Conservation (phyloP, 106 monocot genomes). For the Alisma plantagoaquatica region DNA sequence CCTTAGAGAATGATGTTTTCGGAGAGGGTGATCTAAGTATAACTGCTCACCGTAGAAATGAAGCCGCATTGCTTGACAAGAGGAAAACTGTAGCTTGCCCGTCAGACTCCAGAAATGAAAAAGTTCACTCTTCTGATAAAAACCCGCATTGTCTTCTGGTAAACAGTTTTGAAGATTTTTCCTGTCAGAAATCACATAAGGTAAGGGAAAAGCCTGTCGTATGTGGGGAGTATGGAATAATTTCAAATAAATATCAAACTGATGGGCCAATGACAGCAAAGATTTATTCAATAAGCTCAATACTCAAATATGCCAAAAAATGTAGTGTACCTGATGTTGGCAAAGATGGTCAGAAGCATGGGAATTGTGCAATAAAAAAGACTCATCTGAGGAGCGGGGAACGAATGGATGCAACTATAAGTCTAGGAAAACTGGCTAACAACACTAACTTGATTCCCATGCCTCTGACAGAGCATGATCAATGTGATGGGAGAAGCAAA, state of each 20-base stretch:
- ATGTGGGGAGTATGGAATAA: not conserved
- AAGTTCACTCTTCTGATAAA: not conserved
- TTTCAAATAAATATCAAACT: not conserved
- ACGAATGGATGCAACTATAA: not conserved
- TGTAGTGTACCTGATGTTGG: not conserved
- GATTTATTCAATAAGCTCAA: not conserved
- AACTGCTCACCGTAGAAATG: too few relatives aligned
- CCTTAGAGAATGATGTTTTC: too few relatives aligned
- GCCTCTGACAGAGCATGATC: not conserved
- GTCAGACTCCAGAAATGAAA: not conserved
- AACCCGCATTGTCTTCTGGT: not conserved
- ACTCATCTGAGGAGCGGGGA: not conserved
- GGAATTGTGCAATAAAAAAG: not conserved
- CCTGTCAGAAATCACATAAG: not conserved
- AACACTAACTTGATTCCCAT: not conserved
- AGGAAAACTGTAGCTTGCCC: not conserved
- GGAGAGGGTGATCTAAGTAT: too few relatives aligned
- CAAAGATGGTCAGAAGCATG: not conserved
- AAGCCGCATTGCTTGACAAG: not conserved
- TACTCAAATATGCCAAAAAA: not conserved
- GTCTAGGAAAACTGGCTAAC: not conserved
- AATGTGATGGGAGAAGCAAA: not conserved
- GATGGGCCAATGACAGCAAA: not conserved
- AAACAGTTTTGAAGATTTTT: not conserved
- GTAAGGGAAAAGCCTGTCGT: not conserved